Evolutionary conservation across 495 filamentous ascomycete genomes (phyloP), one percentile per base, ranked within the genome.

Genomic region (Penicillium pulvis): DNA sequence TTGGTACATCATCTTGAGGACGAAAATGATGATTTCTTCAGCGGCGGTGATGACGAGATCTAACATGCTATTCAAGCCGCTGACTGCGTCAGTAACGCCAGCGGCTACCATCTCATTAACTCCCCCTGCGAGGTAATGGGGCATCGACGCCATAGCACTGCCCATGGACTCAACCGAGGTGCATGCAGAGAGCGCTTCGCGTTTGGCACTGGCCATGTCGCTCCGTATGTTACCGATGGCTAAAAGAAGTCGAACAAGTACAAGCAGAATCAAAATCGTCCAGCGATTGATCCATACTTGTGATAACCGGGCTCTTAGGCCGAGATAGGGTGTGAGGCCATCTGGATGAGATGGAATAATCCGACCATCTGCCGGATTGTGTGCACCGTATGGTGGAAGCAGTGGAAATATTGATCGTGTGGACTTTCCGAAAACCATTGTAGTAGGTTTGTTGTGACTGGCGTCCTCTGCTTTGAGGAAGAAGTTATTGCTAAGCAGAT

Each of bases 221-320:
- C 81, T 75, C 63, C 94, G 80, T 52, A 96, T 77, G 62, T 81
- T 81, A 36, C 80, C 76, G 35, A 89, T 81, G 19, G 92, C 87
- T 48, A 98, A 71, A 49, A 98, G 74, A 56, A 91, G 80, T 47
- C 94, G 85, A 59, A 87, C 84, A 23, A 98, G 83, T 19, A 98
- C 85, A 51, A 98, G 83, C 43, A 96, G 68, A 10, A 98, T 78
- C 45, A 98, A 82, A 55, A 98, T 79, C 42, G 94, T 97, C 95
- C 95, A 98, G 74, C 89, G 82, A 80, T 98, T 98, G 79, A 98
- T 88, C 92, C 92, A 96, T 67, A 91, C 78, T 79, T 98, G 94
- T 30, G 94, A 98, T 43, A 98, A 81, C 58, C 92, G 85, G 57
- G 94, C 89, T 60, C 87, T 86, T 62, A 96, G 82, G 53, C 93